A percentile compares a stretch with the other conserved stretches of the same genome.
Evolutionary conservation across 2,329 filamentous ascomycete species (phyloP).

Genomic region (Trichoderma sp.): DNA sequence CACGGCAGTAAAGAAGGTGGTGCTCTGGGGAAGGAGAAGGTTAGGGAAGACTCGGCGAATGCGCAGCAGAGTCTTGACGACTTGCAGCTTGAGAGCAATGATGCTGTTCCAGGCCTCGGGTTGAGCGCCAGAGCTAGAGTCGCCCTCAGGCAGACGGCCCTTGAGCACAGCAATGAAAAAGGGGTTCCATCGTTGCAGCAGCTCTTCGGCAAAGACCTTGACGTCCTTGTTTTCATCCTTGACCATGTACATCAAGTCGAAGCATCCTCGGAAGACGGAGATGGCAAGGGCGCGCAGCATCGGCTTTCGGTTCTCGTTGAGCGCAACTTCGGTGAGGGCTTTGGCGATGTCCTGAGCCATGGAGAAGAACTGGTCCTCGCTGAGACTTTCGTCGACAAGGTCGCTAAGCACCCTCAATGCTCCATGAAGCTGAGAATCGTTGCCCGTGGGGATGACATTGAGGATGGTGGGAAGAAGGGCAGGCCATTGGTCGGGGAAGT

Average conservation of each 20-base stretch:
- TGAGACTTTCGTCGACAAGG: constrained; percentile 89
- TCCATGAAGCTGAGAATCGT: constrained; percentile 80
- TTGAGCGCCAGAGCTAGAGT: constrained; percentile 42
- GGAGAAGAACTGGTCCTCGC: constrained; percentile 90
- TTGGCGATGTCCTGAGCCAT: constrained; percentile 84
- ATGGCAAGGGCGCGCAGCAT: constrained; percentile 80
- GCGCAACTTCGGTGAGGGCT: constrained; percentile 77
- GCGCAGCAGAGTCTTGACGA: constrained; percentile 91
- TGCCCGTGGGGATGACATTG: constrained; percentile 70
- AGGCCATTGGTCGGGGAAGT: constrained; percentile 97
- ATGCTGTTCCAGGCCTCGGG: constrained; percentile 74
- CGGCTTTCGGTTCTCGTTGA: constrained; percentile 70
- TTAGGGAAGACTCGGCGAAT: constrained; percentile 80
- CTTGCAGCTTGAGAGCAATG: constrained; percentile 85
- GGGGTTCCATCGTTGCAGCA: constrained; percentile 79
- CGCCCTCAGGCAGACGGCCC: constrained; percentile 66
- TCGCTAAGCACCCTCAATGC: constrained; percentile 84
- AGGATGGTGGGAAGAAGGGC: constrained; percentile 78
- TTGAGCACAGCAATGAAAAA: constrained; percentile 84
- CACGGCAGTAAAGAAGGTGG: constrained; percentile 76
- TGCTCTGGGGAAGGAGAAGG: constrained; percentile 78
- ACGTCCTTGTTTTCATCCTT: constrained; percentile 86
- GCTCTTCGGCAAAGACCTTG: constrained; percentile 83
- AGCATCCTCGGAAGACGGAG: constrained; percentile 84
- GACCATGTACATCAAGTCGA: constrained; percentile 95